Evolutionary conservation across 2,329 filamentous ascomycete genomes (phyloP), one percentile per base, ranked within the genome.

Genomic region (Lasiodiplodia sp.): DNA sequence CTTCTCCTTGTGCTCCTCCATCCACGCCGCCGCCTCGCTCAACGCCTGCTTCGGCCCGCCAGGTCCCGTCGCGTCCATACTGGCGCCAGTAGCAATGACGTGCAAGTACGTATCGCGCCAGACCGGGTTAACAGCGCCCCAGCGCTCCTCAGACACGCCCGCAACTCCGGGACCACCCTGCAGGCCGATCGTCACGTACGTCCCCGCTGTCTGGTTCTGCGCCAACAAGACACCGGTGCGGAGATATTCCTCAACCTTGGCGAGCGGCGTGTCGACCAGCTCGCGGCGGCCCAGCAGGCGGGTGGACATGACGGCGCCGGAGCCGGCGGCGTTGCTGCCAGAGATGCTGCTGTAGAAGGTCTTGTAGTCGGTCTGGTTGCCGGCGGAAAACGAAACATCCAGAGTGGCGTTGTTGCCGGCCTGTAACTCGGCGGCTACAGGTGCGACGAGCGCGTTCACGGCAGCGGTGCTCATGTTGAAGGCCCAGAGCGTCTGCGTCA

Each of bases 101-200:
- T 79, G 78, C 2, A 76, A 65, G 25, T 80, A 80, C 4, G 78
- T 73, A 2, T 56, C 73, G 56, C 76, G 73, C 80, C 80, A 82
- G 0, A 75, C 76, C 0, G 76, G 75, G 37, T 74, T 70, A 23
- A 73, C 75, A 69, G 60, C 72, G 71, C 68, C 74, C 69, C 58
- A 79, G 73, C 2, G 76, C 74, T 60, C 71, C 64, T 65, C 28
- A 53, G 75, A 53, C 71, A 66, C 55, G 67, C 76, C 69, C 66
- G 71, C 69, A 69, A 81, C 68, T 66, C 79, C 65, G 55, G 70
- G 70, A 70, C 74, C 68, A 69, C 73, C 69, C 71, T 76, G 73
- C 1, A 78, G 57, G 16, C 76, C 75, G 66, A 77, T 52, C 21
- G 71, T 72, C 57, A 71, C 72, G 71, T 71, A 70, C n/a, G 72